Evolutionary conservation across 441 rosid genomes (phyloP).

Genomic region (Erysimum pusillum): DNA sequence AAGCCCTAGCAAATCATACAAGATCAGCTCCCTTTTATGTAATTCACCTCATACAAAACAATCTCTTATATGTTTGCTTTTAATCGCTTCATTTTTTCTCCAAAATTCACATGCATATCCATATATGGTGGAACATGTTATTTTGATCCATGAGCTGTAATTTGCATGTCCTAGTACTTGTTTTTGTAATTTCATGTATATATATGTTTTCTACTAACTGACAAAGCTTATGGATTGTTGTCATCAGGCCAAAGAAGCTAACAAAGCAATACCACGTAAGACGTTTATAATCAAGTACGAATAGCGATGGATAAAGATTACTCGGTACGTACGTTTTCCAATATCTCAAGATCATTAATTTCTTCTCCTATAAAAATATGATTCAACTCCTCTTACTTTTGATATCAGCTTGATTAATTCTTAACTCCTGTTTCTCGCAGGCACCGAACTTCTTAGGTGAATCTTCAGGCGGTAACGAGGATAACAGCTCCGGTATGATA

Average conservation of each 20-base stretch:
- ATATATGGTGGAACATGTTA: constrained; percentile 7
- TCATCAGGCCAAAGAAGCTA: constrained; percentile 32
- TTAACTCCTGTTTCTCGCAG: constrained; percentile 51
- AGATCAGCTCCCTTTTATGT: constrained; percentile 13
- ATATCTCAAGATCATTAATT: constrained; percentile 15
- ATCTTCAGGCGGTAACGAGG: constrained; percentile 46
- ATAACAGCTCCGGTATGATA: constrained; percentile 53
- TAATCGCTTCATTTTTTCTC: not conserved
- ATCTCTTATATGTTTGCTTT: constrained; percentile 3
- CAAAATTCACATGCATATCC: not conserved
- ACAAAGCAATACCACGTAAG: not conserved
- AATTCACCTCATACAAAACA: not conserved
- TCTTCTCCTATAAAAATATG: constrained; percentile 22
- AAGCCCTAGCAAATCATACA: constrained; percentile 40
- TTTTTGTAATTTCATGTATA: not conserved
- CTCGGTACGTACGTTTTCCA: constrained; percentile 56
- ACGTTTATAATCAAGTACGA: constrained; percentile 38
- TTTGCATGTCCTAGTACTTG: constrained; percentile 16
- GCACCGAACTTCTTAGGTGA: constrained; percentile 49
- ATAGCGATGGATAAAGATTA: constrained; percentile 74
- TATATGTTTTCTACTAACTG: constrained; percentile 31
- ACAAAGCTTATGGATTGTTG: constrained; percentile 27
- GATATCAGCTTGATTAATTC: constrained; percentile 40
- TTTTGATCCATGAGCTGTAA: not conserved
- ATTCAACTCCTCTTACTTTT: constrained; percentile 39